These are phyloP conservation scores for Salvia sclarea DNA, from an alignment of 305 asterid species.

Conservation along the genomic window DNA sequence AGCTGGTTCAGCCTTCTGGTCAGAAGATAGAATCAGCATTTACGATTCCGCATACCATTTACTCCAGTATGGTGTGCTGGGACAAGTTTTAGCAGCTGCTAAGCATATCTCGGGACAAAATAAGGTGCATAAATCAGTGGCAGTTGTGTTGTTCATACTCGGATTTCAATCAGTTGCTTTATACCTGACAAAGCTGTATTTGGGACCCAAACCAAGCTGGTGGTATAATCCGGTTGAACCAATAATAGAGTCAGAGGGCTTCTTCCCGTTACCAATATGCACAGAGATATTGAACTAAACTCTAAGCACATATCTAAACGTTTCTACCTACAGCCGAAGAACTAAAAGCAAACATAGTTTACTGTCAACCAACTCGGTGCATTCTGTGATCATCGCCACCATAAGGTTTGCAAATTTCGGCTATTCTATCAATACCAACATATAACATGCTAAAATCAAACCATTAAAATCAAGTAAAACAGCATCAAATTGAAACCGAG, in stretches of 20 bases:
- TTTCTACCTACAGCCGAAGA: neutral
- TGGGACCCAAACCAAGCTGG: constrained; percentile 5
- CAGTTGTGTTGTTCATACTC: neutral
- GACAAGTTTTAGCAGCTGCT: neutral
- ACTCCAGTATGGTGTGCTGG: neutral
- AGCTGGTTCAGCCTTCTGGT: neutral
- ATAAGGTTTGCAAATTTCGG: neutral
- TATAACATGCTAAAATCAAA: neutral
- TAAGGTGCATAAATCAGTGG: neutral
- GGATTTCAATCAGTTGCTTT: neutral
- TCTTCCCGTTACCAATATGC: neutral
- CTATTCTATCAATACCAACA: neutral
- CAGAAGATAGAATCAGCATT: neutral
- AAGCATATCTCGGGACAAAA: neutral
- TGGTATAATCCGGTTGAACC: neutral
- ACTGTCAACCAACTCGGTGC: neutral
- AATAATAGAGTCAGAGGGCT: neutral
- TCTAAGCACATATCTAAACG: neutral
- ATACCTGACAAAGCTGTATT: constrained; percentile 7
- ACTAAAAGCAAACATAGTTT: neutral
- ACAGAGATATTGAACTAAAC: neutral
- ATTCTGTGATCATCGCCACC: neutral
- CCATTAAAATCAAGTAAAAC: constrained; percentile 6
- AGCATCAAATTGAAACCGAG: neutral
- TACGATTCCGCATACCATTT: neutral